phyloP scores from a whole-genome alignment of 2,329 filamentous ascomycete genomes.

The Epichloe hybrida region DNA sequence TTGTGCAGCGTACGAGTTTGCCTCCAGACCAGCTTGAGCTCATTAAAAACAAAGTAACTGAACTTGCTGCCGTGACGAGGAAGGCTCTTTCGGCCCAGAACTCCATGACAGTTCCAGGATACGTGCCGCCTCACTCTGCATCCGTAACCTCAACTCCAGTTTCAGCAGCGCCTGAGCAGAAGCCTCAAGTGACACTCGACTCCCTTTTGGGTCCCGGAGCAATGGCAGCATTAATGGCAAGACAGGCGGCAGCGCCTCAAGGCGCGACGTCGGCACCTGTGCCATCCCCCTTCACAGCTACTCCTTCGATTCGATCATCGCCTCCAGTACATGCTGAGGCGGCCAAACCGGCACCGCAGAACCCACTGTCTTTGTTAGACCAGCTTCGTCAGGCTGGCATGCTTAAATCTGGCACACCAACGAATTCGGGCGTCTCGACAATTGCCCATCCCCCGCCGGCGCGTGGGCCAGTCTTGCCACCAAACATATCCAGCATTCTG shows the following conservation, averaged over 20 bases:
- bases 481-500: constrained; percentile 24
- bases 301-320: constrained; percentile 34
- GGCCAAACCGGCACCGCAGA: constrained; percentile 18
- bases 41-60: constrained; percentile 74
- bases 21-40: constrained; percentile 69
- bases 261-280: constrained; percentile 28
- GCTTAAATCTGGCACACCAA: constrained; percentile 33
- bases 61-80: constrained; percentile 52
- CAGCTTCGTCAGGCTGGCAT: constrained; percentile 57
- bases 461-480: constrained; percentile 18
- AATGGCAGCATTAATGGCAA: constrained; percentile 43
- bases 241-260: constrained; percentile 37
- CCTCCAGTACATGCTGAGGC: constrained; percentile 28
- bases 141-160: constrained; percentile 20
- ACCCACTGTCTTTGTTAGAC: constrained; percentile 49
- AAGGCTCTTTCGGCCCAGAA: constrained; percentile 32
- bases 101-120: constrained; percentile 26
- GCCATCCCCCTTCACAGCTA: constrained; percentile 18
- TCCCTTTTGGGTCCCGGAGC: constrained; percentile 46
- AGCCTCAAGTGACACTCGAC: constrained; percentile 37
- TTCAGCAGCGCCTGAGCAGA: constrained; percentile 18
- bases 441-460: constrained; percentile 16
- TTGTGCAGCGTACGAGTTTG: constrained; percentile 62
- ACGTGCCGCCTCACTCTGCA: constrained; percentile 20
- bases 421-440: constrained; percentile 22